A percentile compares a stretch with the other conserved stretches of the same genome.
These are phyloP conservation scores for Coprinopsis sp. DNA, from an alignment of 768 basidiomycete genomes.

Conservation along the genomic window DNA sequence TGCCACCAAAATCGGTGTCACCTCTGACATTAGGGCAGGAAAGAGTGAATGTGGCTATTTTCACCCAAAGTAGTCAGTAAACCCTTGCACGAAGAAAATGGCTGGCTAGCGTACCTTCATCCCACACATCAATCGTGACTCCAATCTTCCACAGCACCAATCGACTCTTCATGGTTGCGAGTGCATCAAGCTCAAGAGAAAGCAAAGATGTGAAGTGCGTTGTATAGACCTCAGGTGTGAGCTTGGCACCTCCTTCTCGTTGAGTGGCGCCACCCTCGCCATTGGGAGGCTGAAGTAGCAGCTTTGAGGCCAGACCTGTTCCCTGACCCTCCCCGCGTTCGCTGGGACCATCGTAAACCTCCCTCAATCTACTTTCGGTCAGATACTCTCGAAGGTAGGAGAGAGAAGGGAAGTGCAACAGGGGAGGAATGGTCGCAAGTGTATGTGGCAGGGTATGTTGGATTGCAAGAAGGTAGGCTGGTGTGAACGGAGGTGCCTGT, in stretches of 20 bases:
- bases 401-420: slow-evolving; percentile 38
- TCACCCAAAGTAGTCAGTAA: too few species aligned
- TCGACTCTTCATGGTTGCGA: slow-evolving; percentile 28
- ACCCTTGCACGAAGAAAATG: too few species aligned
- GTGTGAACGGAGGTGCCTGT: slow-evolving; percentile 46
- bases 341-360: too few species aligned
- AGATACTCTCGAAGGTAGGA: slow-evolving; percentile 40
- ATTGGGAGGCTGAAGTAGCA: too few species aligned
- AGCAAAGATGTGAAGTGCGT: slow-evolving; percentile 39
- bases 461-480: slow-evolving; percentile 45
- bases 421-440: slow-evolving; percentile 36
- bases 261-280: too few species aligned
- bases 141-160: slow-evolving; percentile 36
- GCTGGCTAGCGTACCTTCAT: slow-evolving; percentile 32
- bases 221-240: slow-evolving; percentile 30
- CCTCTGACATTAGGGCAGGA: slow-evolving; percentile 35
- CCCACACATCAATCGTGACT: slow-evolving; percentile 33
- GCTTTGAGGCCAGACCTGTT: too few species aligned
- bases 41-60: too few species aligned
- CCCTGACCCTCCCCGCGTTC: too few species aligned
- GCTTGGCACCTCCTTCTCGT: too few species aligned
- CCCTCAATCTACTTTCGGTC: too few species aligned
- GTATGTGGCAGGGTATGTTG: slow-evolving; percentile 42
- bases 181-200: slow-evolving; percentile 41
- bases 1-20: slow-evolving; percentile 35